Evolutionary conservation across 176 grass and related monocot genomes (phyloP), one percentile per base, ranked within the genome.

Genomic region (Microstegium vimineum): DNA sequence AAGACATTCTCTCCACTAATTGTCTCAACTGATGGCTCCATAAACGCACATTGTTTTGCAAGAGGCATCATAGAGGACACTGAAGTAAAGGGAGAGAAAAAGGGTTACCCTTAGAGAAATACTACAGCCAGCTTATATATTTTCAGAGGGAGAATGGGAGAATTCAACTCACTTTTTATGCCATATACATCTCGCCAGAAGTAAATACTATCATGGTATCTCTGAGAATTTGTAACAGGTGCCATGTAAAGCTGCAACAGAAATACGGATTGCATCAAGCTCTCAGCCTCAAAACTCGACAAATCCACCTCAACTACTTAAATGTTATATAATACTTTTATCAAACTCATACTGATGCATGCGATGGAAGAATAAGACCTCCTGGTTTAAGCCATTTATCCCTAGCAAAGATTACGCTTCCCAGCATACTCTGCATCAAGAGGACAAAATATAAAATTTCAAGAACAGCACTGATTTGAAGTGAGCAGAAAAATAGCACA

Each of bases 361-460:
- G 96, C 15, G 96, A 99, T 37, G 96, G 96, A 89, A 99, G 87
- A 92, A 99, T 94, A 88, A 99, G 91, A 51, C 96, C 96, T 52
- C 96, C 96, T 56, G 90, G 85, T 60, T 95, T 95, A 62, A 99
- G 96, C 93, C 96, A 99, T 89, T 95, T 99, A 95, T 99, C 93
- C 54, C 96, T 91, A 63, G 96, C 89, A 90, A 99, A 99, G 77
- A 99, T 95, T 87, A 99, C 70, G 35, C 96, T 99, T 36, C 87
- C 90, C 83, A 99, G 75, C 96, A 99, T 99, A 87, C 91, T 95
- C 96, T 99, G 87, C 20, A 84, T 59, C 56, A 62, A 83, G 35
- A 90, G 10, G 36, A 82, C 8, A 38, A 57, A 34, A 77, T 82
- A 74, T 82, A 28, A 86, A 77, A 85, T 69, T 69, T 59, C 32